Evolutionary conservation across 768 basidiomycete genomes (phyloP), one percentile per base, ranked within the genome.

Genomic region (Suillus cothurnatus): DNA sequence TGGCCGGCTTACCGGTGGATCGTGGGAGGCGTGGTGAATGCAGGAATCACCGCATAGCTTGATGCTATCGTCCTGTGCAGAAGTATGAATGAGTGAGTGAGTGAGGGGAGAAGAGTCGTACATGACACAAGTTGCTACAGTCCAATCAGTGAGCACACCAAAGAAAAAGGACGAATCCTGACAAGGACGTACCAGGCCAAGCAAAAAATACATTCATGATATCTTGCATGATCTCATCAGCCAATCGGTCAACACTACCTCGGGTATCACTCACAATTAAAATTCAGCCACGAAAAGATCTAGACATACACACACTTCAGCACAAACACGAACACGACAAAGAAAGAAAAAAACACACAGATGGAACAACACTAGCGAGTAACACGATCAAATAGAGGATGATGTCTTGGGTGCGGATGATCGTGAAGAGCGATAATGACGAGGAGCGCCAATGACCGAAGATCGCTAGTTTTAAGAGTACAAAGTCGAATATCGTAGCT

Each of bases 401-500:
- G 15, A 74, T 23, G 15, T 68, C 72, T 52, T 73, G 74, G 0
- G 41, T 15, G 28, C 43, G 55, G 34, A 74, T 36, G n/a, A 61
- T 65, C 21, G 64, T 66, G 23, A 11, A 58, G 38, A 74, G 38
- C 0, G 62, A 64, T 28, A 52, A 60, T 0, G 65, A 67, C 4
- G 62, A 45, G 6, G 64, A 61, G 57, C 43, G 65, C 26, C 67
- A 69, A 28, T 75, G 38, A 12, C 66, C 67, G 12, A 62, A 38
- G 32, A 71, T 52, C 3, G 69, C 63, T 32, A 74, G 31, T 23
- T 64, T 28, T 21, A 74, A 32, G 5, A 71, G 65, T 6, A 72
- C 12, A 38, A 73, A 38, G 52, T 75, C 69, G 32, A 69, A 74
- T 5, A 63, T 55, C 61, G 63, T 53, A 19, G 72, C 73, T 74